Evolutionary conservation across 208 protist species (phyloP), one percentile per base, ranked within the genome.

Genomic region (Borovskyia barvae): DNA sequence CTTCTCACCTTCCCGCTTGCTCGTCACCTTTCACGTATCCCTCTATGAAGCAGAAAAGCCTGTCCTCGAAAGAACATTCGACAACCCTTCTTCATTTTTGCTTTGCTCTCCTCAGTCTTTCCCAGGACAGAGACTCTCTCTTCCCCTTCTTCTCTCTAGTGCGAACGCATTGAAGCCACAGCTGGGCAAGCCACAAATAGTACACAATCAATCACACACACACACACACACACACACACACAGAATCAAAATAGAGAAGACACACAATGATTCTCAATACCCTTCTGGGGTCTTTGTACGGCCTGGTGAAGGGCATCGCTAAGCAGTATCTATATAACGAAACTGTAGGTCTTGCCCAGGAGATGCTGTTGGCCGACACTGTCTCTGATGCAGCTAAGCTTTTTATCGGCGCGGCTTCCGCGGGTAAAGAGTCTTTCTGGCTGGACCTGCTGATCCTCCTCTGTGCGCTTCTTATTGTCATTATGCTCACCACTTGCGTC

Each of bases 251-350:
- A 43, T 24, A 52, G 22, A 26, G 7, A 39, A 17, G 40, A 37
- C 11, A 2, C 3, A 7, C n/a, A 15, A 66, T 66, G 60, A 2
- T 46, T 12, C 6, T 63, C 17, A 39, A 37, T 11, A 45, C 54
- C 12, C 20, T 76, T 2, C 29, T 66, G 17, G 42, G 55, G 15
- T 52, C 59, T 32, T 29, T 66, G 9, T 75, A 42, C 30, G 35
- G 28, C 43, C 55, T 50, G 47, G 28, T 71, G 8, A 60, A 45
- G 33, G 42, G 52, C 2, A 17, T 77, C 11, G 74, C 66, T 11
- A 62, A 62, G 28, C 29, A 61, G 49, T 76, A 78, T 59, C 60
- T 80, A 7, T 73, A 73, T 40, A 70, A 75, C 50, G 58, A 69
- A 32, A 84, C 77, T 11, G 11, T 72, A 9, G 63, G 59, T 9